Percentiles rank a stretch among this genome's conserved stretches.
These are phyloP conservation scores for Saturnispora sanitii DNA, from an alignment of 805 yeast genomes.

Conservation along the genomic window DNA sequence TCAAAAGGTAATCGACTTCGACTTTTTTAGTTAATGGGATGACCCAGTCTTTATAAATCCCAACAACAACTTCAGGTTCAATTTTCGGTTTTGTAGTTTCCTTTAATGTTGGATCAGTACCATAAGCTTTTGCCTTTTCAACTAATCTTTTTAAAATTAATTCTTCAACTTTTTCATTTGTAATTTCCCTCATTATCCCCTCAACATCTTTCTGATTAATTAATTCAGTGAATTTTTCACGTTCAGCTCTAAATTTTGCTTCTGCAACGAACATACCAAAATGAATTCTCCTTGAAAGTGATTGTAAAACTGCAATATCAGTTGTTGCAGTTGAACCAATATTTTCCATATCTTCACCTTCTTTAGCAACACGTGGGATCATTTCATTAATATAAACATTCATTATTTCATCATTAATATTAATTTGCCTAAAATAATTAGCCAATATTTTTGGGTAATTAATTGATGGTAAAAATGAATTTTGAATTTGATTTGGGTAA, in stretches of 20 bases:
- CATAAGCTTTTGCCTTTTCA: constrained; percentile 77
- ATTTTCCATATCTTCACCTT: constrained; percentile 75
- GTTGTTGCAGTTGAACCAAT: constrained; percentile 76
- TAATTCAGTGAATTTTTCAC: constrained; percentile 49
- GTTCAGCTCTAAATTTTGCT: constrained; percentile 70
- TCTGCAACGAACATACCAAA: constrained; percentile 98
- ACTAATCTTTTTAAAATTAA: constrained; percentile 70
- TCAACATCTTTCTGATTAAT: constrained; percentile 55
- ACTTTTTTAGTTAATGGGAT: constrained; percentile 94
- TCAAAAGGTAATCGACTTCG: constrained; percentile 81
- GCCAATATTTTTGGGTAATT: constrained; percentile 76
- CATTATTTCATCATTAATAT: constrained; percentile 63
- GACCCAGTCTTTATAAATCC: constrained; percentile 75
- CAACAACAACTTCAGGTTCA: constrained; percentile 71
- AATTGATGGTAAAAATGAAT: constrained; percentile 69
- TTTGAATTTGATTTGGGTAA: constrained; percentile 56
- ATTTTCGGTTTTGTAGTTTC: constrained; percentile 65
- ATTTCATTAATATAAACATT: constrained; percentile 60
- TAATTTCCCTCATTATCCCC: constrained; percentile 73
- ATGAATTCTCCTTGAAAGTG: constrained; percentile 85
- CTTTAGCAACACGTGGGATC: constrained; percentile 61
- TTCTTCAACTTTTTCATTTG: constrained; percentile 80
- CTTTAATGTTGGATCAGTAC: constrained; percentile 75
- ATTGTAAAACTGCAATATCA: constrained; percentile 82
- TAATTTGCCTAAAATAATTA: constrained; percentile 60